Base-by-base conservation (phyloP, 148 eudicot genomes). In the Polygonum maritimum region DNA sequence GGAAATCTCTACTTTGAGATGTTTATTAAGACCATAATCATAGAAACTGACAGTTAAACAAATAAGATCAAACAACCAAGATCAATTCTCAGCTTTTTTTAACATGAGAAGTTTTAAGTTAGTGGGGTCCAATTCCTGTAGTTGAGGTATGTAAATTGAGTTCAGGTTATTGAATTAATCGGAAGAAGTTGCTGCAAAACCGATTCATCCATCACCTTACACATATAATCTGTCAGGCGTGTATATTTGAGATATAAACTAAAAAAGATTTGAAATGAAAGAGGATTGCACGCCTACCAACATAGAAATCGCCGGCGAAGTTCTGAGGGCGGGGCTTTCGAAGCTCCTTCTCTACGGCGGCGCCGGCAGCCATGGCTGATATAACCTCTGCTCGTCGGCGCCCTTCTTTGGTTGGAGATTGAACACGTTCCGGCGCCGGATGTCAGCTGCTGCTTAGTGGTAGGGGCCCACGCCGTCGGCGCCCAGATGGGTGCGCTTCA, bases 401-500 rank as follows among this genome's bases (percentile, higher is more conserved):
- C 60, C 58, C n/a, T 52, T 18, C 7, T 54, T 19, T 54, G 60
- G 22, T 5, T 49, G 55, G 16, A 49, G n/a, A 15, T 15, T 3
- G 4, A 16, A 14, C 6, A 2, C 16, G 4, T 4, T 44, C 41
- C 41, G 52, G 52, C 14, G 52, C 15, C 15, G 52, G 55, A 15
- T 14, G n/a, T 16, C 19, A 54, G 60, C 26, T 26, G 60, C 1
- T 22, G 60, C 47, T 44, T 44, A 5, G 7, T 54, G 22, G 26
- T 18, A 54, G 60, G 60, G 22, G 26, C 60, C 60, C 60, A 54
- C 1, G 60, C n/a, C 22, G 60, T 18, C n/a, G n/a, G n/a, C n/a
- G n/a, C 63, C 96, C 96, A 76, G 91, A 89, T 1, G 94, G 97
- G 54, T 89, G 97, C 79, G 82, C 88, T 31, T 83, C 69, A 48